Conservation (phyloP, 768 basidiomycete species). For the Lenzites betulinus region DNA sequence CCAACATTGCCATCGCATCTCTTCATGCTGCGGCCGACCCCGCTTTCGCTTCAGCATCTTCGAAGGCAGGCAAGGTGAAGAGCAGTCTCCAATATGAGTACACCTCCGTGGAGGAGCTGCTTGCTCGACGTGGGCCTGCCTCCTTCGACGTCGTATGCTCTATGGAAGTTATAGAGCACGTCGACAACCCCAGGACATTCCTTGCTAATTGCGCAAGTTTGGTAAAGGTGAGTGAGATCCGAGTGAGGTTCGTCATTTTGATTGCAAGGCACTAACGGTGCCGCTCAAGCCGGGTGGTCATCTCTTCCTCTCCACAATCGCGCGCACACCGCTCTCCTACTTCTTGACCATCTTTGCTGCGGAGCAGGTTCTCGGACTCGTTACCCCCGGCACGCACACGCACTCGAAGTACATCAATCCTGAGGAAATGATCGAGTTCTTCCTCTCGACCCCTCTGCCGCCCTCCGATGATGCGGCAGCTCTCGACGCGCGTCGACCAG, state of each 20-base stretch:
- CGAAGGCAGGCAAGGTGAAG: background rate
- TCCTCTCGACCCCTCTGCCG: conserved; percentile 42
- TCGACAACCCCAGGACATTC: conserved; percentile 88
- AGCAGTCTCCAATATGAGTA: conserved; percentile 65
- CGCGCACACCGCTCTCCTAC: conserved; percentile 78
- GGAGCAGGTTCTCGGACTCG: conserved; percentile 78
- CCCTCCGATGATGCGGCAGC: conserved; percentile 24
- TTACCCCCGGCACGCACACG: conserved; percentile 87
- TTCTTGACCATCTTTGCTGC: conserved; percentile 75
- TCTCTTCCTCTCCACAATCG: conserved; percentile 92
- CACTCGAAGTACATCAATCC: conserved; percentile 90
- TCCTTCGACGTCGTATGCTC: conserved; percentile 93
- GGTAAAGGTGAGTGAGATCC: conserved; percentile 67
- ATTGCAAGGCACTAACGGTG: background rate
- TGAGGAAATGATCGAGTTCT: conserved; percentile 81
- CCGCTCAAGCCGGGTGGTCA: conserved; percentile 84
- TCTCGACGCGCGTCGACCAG: background rate
- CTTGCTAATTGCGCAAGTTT: conserved; percentile 79
- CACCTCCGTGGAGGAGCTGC: conserved; percentile 72
- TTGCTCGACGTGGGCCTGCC: conserved; percentile 48
- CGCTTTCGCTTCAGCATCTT: conserved; percentile 41
- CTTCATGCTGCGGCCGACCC: conserved; percentile 83
- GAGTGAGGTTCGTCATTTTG: too few species aligned
- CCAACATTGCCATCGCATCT: conserved; percentile 84
- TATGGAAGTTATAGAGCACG: conserved; percentile 98